Conservation (phyloP, 140 eudicot species). For the Ambrosia hybrid region DNA sequence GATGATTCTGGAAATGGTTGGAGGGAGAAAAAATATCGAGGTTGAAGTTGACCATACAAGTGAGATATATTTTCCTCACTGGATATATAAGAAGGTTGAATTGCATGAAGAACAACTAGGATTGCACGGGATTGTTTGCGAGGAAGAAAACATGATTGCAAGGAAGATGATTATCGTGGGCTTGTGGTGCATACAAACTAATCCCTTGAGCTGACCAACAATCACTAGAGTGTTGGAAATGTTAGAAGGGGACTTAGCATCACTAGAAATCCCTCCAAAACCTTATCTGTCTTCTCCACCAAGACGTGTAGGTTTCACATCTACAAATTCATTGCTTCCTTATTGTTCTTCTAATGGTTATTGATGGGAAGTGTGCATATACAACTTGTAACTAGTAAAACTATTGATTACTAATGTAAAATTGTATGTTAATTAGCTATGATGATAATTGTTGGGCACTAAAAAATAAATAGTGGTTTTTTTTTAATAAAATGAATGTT, state of each 20-base stretch:
- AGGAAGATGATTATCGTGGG: constrained; percentile 23
- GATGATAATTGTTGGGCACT: too few relatives aligned
- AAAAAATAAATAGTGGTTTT: too few relatives aligned
- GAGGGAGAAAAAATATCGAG: too few relatives aligned
- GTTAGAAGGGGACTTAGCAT: constrained; percentile 21
- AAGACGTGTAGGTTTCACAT: background rate
- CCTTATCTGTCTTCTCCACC: constrained; percentile 25
- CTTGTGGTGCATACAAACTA: constrained; percentile 27
- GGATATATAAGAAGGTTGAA: constrained; percentile 19
- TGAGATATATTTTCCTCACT: constrained; percentile 24
- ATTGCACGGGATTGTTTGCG: constrained; percentile 8
- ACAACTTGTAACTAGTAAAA: too few relatives aligned
- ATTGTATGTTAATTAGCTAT: too few relatives aligned
- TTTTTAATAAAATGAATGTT: too few relatives aligned
- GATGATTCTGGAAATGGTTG: constrained; percentile 25
- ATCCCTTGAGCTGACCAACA: constrained; percentile 11
- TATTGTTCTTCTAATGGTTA: background rate
- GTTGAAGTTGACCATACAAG: constrained; percentile 20
- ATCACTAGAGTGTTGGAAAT: constrained; percentile 17
- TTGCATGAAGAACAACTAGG: constrained; percentile 23
- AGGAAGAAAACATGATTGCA: constrained; percentile 16
- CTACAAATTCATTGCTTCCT: background rate
- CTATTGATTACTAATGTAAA: too few relatives aligned
- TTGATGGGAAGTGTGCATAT: too few relatives aligned
- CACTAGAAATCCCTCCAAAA: constrained; percentile 22